Evolutionary conservation across 2,329 filamentous ascomycete genomes (phyloP), one percentile per base, ranked within the genome.

Genomic region (Cadophora luteo-olivacea): DNA sequence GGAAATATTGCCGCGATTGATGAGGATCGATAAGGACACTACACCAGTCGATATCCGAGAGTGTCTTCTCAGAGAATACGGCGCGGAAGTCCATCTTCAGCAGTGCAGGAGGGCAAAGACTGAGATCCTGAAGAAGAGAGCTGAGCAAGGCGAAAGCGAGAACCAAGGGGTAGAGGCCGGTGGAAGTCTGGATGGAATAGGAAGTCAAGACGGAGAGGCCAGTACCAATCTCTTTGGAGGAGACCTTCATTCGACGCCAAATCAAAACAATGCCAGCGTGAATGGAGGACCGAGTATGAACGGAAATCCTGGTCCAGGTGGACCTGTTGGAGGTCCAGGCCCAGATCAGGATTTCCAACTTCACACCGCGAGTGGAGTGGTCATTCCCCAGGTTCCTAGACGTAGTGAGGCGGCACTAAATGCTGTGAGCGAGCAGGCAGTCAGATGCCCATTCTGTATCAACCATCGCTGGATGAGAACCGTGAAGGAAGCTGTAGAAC

Each of bases 1-100:
- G 74, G 87, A 90, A 69, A 85, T 85, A 64, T 81, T 90, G 6
- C 86, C 86, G 19, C 83, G 86, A 64, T 84, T 89, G 76, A 87
- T 90, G 84, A 82, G 79, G 69, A 82, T 90, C 69, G 82, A 82
- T 11, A 76, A 85, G 33, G 86, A 89, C 70, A 89, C 86, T 1
- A 88, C 85, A 64, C 87, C 87, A 0, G 82, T 85, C 51, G 84
- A 86, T 57, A 88, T 90, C 67, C 82, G 84, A 54, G 88, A 90
- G 66, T 82, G 85, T 63, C 80, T 90, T 48, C 78, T 87, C 55
- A 69, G 75, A 54, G 73, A 77, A 54, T 77, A 75, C 67, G 76
- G 76, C 12, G 73, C 74, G 1, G 77, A 78, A 60, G 76, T 78
- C 12, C 75, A 78, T 69, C 57, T 78, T 24, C 77, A 78, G 55